phyloP scores from a whole-genome alignment of 768 basidiomycete species.

The Galerina sulciceps region DNA sequence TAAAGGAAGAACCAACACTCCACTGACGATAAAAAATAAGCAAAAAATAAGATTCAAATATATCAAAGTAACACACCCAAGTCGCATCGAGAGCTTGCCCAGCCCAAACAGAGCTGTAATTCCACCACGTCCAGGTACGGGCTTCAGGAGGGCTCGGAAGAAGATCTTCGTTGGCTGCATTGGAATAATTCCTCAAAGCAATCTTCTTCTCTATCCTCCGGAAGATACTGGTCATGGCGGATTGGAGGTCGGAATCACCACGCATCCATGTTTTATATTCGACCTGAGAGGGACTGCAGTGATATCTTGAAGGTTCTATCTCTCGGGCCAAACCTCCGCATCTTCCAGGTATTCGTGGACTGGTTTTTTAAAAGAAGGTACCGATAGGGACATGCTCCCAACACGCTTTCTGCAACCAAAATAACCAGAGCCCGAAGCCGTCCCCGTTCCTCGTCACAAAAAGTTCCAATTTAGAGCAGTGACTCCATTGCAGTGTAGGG shows the following conservation, averaged over 20 bases:
- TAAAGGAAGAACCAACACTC: constrained; percentile 17
- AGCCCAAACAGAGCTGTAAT: constrained; percentile 18
- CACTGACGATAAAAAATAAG: constrained; percentile 8
- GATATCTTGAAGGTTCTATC: constrained; percentile 1
- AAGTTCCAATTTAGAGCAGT: too few species aligned
- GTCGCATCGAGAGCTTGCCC: constrained; percentile 18
- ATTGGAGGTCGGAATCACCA: not conserved
- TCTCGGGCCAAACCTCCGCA: constrained; percentile 4
- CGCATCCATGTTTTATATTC: too few species aligned
- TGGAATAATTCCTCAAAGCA: constrained; percentile 4
- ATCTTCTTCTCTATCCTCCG: constrained; percentile 13
- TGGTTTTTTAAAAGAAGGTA: not conserved
- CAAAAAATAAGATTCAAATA: not conserved
- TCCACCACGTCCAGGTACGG: constrained; percentile 18
- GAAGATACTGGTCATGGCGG: constrained; percentile 4
- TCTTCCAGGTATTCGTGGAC: not conserved
- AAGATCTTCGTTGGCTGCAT: constrained; percentile 16
- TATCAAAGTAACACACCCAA: constrained; percentile 2
- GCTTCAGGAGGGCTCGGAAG: constrained; percentile 13
- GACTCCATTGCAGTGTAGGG: too few species aligned
- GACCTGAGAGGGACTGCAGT: too few species aligned
- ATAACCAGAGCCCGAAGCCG: not conserved
- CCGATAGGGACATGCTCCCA: constrained; percentile 5
- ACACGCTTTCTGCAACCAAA: not conserved
- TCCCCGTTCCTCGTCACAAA: not conserved